These are phyloP conservation scores for Orychophragmus violaceus DNA, from an alignment of 345 rosid species.

Conservation along the genomic window DNA sequence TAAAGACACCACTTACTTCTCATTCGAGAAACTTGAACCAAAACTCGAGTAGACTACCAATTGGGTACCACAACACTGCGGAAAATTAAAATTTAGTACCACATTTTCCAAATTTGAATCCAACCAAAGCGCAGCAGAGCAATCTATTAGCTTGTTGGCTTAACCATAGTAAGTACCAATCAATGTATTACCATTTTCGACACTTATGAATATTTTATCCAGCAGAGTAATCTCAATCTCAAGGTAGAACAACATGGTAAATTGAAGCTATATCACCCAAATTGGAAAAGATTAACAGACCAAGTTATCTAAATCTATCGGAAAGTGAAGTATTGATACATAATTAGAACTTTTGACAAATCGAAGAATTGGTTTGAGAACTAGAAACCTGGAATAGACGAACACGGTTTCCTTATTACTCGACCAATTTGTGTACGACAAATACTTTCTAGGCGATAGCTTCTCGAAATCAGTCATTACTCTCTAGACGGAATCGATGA, in stretches of 20 bases:
- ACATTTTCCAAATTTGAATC: background rate
- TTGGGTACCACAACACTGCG: background rate
- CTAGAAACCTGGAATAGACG: slow-evolving; percentile 65
- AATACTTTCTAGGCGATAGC: slow-evolving; percentile 72
- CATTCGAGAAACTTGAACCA: background rate
- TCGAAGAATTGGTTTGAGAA: background rate
- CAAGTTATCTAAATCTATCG: background rate
- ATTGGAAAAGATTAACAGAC: background rate
- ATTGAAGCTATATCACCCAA: no score
- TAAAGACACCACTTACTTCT: no score
- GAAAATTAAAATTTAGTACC: background rate
- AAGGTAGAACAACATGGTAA: no score
- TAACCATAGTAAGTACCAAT: background rate
- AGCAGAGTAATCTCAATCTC: no score
- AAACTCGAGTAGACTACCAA: background rate
- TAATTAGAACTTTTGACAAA: no score
- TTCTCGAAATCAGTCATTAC: slow-evolving; percentile 77
- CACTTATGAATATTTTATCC: no score
- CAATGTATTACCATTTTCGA: no score
- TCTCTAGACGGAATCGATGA: slow-evolving; percentile 65
- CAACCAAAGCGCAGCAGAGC: background rate
- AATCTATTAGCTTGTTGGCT: background rate
- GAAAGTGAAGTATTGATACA: no score
- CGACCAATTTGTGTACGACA: slow-evolving; percentile 69
- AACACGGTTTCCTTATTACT: slow-evolving; percentile 63